These are phyloP conservation scores for Emericellopsis cladophorae DNA, from an alignment of 2,329 filamentous ascomycete species.

Conservation along the genomic window DNA sequence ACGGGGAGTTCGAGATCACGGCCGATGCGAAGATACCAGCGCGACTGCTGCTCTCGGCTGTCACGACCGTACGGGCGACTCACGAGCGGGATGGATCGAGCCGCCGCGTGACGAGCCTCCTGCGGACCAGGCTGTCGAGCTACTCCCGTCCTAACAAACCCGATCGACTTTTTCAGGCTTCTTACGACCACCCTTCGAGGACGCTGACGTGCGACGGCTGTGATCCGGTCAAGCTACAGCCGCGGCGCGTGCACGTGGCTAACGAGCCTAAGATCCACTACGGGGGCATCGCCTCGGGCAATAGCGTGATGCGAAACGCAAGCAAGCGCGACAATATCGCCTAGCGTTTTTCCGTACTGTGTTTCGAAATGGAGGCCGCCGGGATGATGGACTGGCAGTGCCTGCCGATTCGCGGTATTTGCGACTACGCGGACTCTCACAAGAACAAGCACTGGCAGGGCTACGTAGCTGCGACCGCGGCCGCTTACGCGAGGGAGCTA, in stretches of 20 bases:
- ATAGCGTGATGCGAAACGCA: conserved; percentile 18
- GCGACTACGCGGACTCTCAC: conserved; percentile 17
- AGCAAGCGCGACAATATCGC: conserved; percentile 14
- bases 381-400: conserved; percentile 10
- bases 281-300: conserved; percentile 13
- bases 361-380: conserved; percentile 3
- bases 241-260: neutral
- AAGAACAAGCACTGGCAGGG: conserved; percentile 13
- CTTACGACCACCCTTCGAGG: neutral
- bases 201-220: neutral
- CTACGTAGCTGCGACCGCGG: conserved; percentile 12
- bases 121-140: neutral
- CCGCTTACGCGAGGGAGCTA: conserved; percentile 11
- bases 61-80: neutral
- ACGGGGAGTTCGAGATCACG: neutral
- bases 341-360: conserved; percentile 7
- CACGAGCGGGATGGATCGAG: neutral
- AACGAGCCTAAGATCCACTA: conserved; percentile 6
- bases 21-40: neutral
- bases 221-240: neutral
- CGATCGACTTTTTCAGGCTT: neutral
- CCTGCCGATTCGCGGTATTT: conserved; percentile 16
- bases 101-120: neutral
- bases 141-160: neutral
- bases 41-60: neutral